Conservation (phyloP, 768 basidiomycete species). For the Lactifluus hygrophoroides region DNA sequence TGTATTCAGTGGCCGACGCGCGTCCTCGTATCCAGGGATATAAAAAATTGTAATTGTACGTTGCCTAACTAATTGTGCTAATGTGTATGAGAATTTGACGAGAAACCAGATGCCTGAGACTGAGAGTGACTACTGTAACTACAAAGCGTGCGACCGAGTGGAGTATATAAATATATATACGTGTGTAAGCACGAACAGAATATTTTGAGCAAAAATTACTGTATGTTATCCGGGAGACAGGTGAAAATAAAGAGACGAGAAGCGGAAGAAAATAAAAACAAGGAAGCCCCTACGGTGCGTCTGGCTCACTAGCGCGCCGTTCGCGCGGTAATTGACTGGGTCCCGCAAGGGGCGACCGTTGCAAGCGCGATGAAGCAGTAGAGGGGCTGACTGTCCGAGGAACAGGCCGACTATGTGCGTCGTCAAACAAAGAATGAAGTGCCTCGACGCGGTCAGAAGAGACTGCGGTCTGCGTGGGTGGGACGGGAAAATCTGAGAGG, state of each 20-base stretch:
- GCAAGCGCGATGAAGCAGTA: neutral
- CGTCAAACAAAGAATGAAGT: conserved; percentile 12
- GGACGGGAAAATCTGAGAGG: conserved; percentile 64
- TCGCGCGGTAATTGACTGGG: neutral
- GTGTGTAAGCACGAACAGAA: neutral
- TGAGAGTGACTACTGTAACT: neutral
- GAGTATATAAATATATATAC: neutral
- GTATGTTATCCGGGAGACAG: neutral
- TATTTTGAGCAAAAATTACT: conserved; percentile 9
- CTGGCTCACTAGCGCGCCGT: neutral
- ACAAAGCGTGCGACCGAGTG: neutral
- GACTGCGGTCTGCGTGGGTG: conserved; percentile 33
- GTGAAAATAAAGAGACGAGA: neutral
- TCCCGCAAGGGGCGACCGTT: neutral
- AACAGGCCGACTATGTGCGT: neutral
- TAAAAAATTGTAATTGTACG: neutral
- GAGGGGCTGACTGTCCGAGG: neutral
- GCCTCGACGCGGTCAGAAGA: conserved; percentile 3
- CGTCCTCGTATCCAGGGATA: neutral
- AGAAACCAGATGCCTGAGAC: neutral
- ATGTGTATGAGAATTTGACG: neutral
- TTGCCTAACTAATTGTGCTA: neutral
- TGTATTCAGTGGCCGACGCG: neutral
- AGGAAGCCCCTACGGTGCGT: neutral
- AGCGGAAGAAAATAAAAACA: neutral